phyloP scores from a whole-genome alignment of 768 basidiomycete species.

The Suillus hirtellus region DNA sequence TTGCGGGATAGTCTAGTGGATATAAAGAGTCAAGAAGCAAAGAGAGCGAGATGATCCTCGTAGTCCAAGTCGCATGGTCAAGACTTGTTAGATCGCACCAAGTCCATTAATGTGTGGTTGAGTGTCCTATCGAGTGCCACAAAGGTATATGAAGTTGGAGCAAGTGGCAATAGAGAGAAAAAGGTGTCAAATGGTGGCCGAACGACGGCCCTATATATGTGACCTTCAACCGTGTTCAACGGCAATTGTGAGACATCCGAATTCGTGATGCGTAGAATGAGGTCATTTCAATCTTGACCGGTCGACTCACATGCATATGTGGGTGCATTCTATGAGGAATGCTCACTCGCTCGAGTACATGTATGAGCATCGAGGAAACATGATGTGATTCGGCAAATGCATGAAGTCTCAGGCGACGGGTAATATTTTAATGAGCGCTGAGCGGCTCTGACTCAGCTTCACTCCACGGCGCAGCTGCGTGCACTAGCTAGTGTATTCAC shows the following conservation, averaged over 20 bases:
- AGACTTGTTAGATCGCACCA: neutral
- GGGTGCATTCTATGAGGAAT: neutral
- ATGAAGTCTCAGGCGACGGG: too few relatives aligned
- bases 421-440: too few relatives aligned
- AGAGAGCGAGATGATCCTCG: neutral
- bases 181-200: neutral
- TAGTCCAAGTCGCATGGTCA: neutral
- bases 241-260: neutral
- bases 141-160: neutral
- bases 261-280: neutral
- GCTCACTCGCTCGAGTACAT: too few relatives aligned
- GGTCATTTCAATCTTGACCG: neutral
- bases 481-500: too few relatives aligned
- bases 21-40: neutral
- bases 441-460: too few relatives aligned
- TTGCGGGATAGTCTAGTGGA: neutral
- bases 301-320: neutral
- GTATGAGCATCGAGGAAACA: too few relatives aligned
- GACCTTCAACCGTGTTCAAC: neutral
- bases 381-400: too few relatives aligned
- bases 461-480: too few relatives aligned
- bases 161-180: neutral
- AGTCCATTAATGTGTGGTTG: neutral
- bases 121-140: neutral
- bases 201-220: neutral